Conservation (phyloP, 1,284 basidiomycete genomes). For the Boletus mariae region DNA sequence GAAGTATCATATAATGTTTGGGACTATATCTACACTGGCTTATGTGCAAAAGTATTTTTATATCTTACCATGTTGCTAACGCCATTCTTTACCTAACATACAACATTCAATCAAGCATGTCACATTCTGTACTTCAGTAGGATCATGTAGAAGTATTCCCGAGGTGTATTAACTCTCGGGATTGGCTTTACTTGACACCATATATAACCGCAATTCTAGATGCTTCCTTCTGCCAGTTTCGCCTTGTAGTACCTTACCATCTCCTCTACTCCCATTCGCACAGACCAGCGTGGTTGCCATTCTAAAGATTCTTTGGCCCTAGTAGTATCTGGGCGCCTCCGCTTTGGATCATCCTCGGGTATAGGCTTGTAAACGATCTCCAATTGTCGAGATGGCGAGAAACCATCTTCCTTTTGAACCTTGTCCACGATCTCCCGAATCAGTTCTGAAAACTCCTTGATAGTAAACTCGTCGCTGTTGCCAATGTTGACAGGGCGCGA, state of each 20-base stretch:
- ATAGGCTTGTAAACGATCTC: slow-evolving; percentile 82
- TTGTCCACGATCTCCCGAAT: slow-evolving; percentile 87
- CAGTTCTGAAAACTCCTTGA: slow-evolving; percentile 85
- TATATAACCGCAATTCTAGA: slow-evolving; percentile 36
- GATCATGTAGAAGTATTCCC: slow-evolving; percentile 11
- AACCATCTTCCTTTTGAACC: slow-evolving; percentile 81
- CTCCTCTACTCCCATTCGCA: slow-evolving; percentile 88
- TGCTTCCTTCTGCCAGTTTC: slow-evolving; percentile 78
- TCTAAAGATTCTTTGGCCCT: slow-evolving; percentile 81
- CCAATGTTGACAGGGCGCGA: slow-evolving; percentile 94
- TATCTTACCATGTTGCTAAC: neutral
- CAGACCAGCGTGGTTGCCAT: slow-evolving; percentile 94
- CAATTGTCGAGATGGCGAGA: slow-evolving; percentile 53
- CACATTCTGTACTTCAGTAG: slow-evolving; percentile 16
- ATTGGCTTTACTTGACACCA: neutral
- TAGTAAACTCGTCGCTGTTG: slow-evolving; percentile 91
- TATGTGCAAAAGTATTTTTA: slow-evolving; percentile 12
- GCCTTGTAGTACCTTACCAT: slow-evolving; percentile 91
- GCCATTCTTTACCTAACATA: slow-evolving; percentile 7
- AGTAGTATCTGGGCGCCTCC: slow-evolving; percentile 88
- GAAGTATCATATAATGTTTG: slow-evolving; percentile 4
- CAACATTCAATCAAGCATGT: slow-evolving; percentile 4
- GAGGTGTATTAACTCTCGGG: neutral
- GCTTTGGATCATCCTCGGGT: slow-evolving; percentile 92
- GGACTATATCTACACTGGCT: neutral